Evolutionary conservation across 768 basidiomycete species (phyloP), one percentile per base, ranked within the genome.

Genomic region (Phlebiopsis flavidoalba): DNA sequence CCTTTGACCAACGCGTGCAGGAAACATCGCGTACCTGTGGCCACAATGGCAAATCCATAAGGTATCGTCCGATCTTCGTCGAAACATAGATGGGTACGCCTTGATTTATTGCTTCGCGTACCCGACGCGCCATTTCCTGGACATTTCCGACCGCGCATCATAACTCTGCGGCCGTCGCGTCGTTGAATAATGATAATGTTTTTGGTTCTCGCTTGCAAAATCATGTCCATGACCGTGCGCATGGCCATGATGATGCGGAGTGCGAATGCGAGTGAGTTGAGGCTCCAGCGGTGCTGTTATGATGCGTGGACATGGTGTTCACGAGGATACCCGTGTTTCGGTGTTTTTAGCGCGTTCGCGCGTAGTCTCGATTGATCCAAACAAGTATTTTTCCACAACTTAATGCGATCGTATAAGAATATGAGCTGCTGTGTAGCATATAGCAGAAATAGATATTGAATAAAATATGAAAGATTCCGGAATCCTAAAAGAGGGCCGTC

Each of bases 31-130:
- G 40, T 60, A 86, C 87, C 89, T 62, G 82, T 82, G 12, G n/a
- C 89, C 88, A 68, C 89, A n/a, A 91, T 5, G 89, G 89, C 66
- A 81, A 91, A 65, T 91, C 90, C 79, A 92, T 76, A 17, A 87
- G 76, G n/a, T 6, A 71, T 75, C 5, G 89, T 90, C 6, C 65
- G 66, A 31, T 83, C 77, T 48, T 81, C 80, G 57, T 84, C 75
- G 65, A 91, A n/a, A 86, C 0, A 66, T 50, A 11, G 54, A 53
- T 0, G 70, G 65, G 53, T 65, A 65, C 2, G 64, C 65, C 40
- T 69, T 53, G n/a, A 63, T 48, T n/a, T 60, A 80, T 75, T 1
- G 68, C 71, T 15, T 53, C 57, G 0, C 68, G 71, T 17, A 72
- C 58, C 17, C 61, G 61, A 37, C 65, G 61, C 0, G 75, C 69